These are phyloP conservation scores for Trichoderma atroviride DNA, from an alignment of 2,329 filamentous ascomycete genomes.

Conservation along the genomic window DNA sequence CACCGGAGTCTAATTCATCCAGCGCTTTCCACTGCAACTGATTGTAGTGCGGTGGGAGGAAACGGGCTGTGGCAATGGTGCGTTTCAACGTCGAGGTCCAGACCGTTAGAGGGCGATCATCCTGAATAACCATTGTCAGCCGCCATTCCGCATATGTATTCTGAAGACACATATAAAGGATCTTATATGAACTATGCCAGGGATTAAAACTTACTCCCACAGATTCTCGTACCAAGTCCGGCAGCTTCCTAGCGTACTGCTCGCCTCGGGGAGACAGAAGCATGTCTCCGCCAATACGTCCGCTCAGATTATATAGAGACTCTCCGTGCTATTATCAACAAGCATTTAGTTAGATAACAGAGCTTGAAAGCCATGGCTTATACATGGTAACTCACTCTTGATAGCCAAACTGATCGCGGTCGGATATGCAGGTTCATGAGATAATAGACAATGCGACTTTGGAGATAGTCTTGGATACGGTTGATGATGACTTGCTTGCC, in stretches of 20 bases:
- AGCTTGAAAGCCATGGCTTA: neutral
- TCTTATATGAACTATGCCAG: neutral
- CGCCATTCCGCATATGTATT: neutral
- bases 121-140: conserved; percentile 41
- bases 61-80: conserved; percentile 88
- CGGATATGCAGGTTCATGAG: conserved; percentile 98
- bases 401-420: conserved; percentile 94
- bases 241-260: conserved; percentile 82
- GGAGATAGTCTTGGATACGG: conserved; percentile 92
- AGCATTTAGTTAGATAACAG: neutral
- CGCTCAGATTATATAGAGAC: conserved; percentile 86
- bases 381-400: conserved; percentile 64
- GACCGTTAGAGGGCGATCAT: conserved; percentile 62
- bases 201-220: conserved; percentile 67
- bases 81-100: conserved; percentile 70
- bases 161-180: neutral
- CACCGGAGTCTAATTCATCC: conserved; percentile 93
- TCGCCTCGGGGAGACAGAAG: conserved; percentile 84
- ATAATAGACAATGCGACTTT: conserved; percentile 96
- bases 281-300: conserved; percentile 91
- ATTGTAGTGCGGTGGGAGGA: conserved; percentile 79
- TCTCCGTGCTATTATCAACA: conserved; percentile 73
- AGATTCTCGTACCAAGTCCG: conserved; percentile 80
- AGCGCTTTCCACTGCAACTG: conserved; percentile 98
- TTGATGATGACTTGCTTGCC: conserved; percentile 98